Base-by-base conservation (phyloP, 352 stramenopile genomes). In the Pythium folliculosum region DNA sequence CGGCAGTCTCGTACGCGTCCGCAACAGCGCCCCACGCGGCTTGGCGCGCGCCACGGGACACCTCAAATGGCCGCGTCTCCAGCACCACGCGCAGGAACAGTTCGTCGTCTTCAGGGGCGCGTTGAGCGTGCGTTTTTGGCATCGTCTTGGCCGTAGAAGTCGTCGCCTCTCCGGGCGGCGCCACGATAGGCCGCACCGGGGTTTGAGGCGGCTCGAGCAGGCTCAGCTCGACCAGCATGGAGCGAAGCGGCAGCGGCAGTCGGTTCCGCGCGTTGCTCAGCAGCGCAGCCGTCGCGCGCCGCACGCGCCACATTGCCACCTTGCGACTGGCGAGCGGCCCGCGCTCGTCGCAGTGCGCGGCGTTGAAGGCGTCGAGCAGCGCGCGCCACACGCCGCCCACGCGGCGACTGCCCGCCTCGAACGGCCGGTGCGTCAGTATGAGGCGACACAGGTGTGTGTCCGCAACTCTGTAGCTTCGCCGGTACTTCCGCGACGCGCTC, bases 351-450 rank as follows among this genome's bases (percentile, higher is more conserved):
- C 27, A 22, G 5, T 27, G 10, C 17, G n/a, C 7, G 49, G 8
- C 6, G 16, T 59, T 59, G 30, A 27, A 47, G 5, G 9, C 52
- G 52, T 27, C 27, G 17, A 30, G 3, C 3, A 59, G 19, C 1
- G 9, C 45, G 6, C 13, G 44, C 52, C 52, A 59, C 8, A 12
- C 17, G 5, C 1, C 16, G 5, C 13, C 27, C 19, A 25, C 12
- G 52, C 0, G 5, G 25, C 27, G 5, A 1, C 2, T 22, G 5
- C 16, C 8, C 6, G 25, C 25, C 35, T 59, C 30, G 32, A 59
- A 59, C 17, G 52, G 52, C 5, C 52, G 52, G 21, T 59, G 52
- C 12, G 22, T 44, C 19, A 59, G 23, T 10, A 47, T 35, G 35
- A 59, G 52, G 16, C 17, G 12, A 17, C 44, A 19, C 14, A 59